Base-by-base conservation (phyloP, 257 asterid species). In the Solanum sejunctum region DNA sequence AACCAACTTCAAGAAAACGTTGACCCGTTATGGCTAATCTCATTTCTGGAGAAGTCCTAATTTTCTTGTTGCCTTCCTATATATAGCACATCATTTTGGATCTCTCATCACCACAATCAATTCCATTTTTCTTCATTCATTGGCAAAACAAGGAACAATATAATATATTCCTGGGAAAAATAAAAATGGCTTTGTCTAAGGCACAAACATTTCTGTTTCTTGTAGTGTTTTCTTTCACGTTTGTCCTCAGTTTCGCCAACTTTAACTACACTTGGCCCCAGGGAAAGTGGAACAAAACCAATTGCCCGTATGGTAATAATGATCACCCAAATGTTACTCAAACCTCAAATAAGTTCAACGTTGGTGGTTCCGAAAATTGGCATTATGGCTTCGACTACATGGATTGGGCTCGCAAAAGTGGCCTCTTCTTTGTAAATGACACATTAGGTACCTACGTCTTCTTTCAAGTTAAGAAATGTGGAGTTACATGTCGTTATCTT, bases 361-460 rank as follows among this genome's bases (percentile, higher is more conserved):
- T 94, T 12, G 95, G 94, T 1, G 97, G 96, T 0, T 88, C 91
- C 0, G 90, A 91, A 2, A 84, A 89, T 12, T 93, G 98, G 97
- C 94, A 39, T 7, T 94, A 90, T 57, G 97, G 95, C 36, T 91
- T 86, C n/a, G 93, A 94, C 58, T 93, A 93, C 81, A 88, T 93
- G 6, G 92, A 90, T 26, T 94, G 98, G 98, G 91, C 95, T 45
- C 86, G 58, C 85, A 90, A 88, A 78, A 88, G 21, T 43, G 93
- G 88, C 0, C 97, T 94, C 36, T 92, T 93, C 66, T 93, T 89
- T 91, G 54, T 93, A 54, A 93, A 92, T 5, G 98, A 94, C 60
- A 86, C 89, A 3, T 32, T 93, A 10, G 97, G 96, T 93, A 91
- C 3, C 6, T 23, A 63, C 5, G 7, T n/a, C 67, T 63, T 20